phyloP scores from a whole-genome alignment of 352 stramenopile species.

The Globisporangium barbulae region DNA sequence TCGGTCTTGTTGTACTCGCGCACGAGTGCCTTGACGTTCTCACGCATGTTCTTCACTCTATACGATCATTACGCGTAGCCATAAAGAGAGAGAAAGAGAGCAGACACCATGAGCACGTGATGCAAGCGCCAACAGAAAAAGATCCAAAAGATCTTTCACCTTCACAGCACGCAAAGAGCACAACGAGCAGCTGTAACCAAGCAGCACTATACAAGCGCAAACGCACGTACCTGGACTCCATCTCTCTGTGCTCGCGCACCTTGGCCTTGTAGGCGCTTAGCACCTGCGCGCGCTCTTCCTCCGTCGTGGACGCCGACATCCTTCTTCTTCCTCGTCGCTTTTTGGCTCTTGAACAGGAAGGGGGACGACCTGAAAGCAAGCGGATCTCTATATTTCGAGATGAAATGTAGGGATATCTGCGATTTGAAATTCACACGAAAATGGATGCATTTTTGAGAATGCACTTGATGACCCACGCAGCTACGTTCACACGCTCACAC shows the following conservation, averaged over 20 bases:
- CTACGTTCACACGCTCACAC: background rate
- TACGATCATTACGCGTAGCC: background rate
- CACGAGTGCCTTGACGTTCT: constrained; percentile 94
- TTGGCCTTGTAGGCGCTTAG: constrained; percentile 95
- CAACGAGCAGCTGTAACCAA: background rate
- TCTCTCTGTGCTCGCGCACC: constrained; percentile 96
- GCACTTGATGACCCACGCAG: background rate
- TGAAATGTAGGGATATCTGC: too few species aligned
- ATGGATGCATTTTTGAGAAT: background rate
- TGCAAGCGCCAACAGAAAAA: constrained; percentile 7
- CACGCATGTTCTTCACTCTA: constrained; percentile 95
- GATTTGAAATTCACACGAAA: too few species aligned
- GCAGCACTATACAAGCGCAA: background rate
- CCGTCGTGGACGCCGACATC: constrained; percentile 61
- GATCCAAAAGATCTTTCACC: constrained; percentile 8
- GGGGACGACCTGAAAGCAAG: too few species aligned
- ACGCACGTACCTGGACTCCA: constrained; percentile 88
- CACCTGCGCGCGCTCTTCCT: constrained; percentile 91
- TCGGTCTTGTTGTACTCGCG: constrained; percentile 99
- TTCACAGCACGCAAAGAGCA: background rate
- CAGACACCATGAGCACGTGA: background rate
- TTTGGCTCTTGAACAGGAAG: too few species aligned
- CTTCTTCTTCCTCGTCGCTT: constrained; percentile 6
- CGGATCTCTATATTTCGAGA: too few species aligned
- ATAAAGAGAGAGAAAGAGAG: background rate